phyloP scores from a whole-genome alignment of 31 red algal genomes.

The Porphyra umbilicalis region DNA sequence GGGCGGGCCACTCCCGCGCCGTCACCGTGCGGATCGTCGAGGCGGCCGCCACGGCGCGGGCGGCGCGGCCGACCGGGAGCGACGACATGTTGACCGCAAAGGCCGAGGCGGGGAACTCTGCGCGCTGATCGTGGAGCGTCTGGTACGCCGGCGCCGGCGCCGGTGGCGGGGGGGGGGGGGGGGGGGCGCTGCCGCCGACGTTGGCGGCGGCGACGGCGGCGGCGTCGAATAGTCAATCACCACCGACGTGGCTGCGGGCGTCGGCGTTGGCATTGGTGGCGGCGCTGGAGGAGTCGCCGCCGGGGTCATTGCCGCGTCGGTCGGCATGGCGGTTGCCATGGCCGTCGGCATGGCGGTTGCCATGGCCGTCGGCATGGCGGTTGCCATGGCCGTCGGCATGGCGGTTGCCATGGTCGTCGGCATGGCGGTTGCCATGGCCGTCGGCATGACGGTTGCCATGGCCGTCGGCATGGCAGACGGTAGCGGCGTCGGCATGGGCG shows the following conservation, averaged over 20 bases:
- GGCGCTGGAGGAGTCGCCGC: too few relatives aligned
- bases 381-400: background rate
- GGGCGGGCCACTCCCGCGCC: background rate
- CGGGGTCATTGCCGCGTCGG: background rate
- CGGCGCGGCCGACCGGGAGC: background rate
- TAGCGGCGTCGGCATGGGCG: background rate
- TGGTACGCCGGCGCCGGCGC: background rate
- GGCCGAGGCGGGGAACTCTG: background rate
- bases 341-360: background rate
- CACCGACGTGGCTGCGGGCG: too few relatives aligned
- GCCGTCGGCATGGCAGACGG: background rate
- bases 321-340: background rate
- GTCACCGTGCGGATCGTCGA: background rate
- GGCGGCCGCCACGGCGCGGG: background rate
- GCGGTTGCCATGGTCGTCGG: background rate
- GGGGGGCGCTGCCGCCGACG: background rate
- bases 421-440: background rate
- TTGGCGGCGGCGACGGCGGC: too few relatives aligned
- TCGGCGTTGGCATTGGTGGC: too few relatives aligned
- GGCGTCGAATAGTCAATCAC: too few relatives aligned
- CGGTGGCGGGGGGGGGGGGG: background rate
- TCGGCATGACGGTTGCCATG: background rate
- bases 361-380: background rate
- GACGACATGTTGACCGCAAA: background rate
- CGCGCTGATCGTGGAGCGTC: background rate